Evolutionary conservation across 176 grass and related monocot genomes (phyloP).

Genomic region (Bonia amplexicaulis): DNA sequence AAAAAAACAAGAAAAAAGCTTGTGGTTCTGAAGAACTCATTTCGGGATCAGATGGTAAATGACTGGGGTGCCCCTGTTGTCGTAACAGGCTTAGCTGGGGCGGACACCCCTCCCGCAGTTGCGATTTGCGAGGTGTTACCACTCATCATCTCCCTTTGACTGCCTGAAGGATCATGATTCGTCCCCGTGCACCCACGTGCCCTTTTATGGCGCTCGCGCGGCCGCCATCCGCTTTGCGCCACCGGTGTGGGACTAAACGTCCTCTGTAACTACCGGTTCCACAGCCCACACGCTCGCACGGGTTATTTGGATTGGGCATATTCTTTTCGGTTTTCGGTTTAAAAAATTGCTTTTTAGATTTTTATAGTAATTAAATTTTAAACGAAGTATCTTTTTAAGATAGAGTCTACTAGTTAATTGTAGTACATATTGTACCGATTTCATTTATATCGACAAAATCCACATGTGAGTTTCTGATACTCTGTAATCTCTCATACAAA

Average conservation of each 20-base stretch:
- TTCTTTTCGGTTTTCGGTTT: too few relatives aligned
- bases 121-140: not conserved
- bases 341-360: too few relatives aligned
- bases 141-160: constrained; percentile 30
- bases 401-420: too few relatives aligned
- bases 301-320: too few relatives aligned
- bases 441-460: too few relatives aligned
- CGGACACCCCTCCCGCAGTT: constrained; percentile 28
- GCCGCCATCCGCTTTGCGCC: rapidly evolving
- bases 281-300: too few relatives aligned
- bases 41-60: constrained; percentile 30
- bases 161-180: constrained; percentile 26
- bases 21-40: not conserved
- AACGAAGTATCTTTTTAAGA: too few relatives aligned
- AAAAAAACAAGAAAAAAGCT: not conserved
- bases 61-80: constrained; percentile 17
- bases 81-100: constrained; percentile 47
- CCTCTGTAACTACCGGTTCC: too few relatives aligned
- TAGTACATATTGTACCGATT: too few relatives aligned
- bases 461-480: too few relatives aligned
- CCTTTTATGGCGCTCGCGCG: not conserved
- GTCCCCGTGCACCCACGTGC: rapidly evolving
- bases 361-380: too few relatives aligned
- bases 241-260: constrained; percentile 17
- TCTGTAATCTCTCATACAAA: too few relatives aligned